Base-by-base conservation (phyloP, 495 filamentous ascomycete genomes). In the Penicillium cataractarum region DNA sequence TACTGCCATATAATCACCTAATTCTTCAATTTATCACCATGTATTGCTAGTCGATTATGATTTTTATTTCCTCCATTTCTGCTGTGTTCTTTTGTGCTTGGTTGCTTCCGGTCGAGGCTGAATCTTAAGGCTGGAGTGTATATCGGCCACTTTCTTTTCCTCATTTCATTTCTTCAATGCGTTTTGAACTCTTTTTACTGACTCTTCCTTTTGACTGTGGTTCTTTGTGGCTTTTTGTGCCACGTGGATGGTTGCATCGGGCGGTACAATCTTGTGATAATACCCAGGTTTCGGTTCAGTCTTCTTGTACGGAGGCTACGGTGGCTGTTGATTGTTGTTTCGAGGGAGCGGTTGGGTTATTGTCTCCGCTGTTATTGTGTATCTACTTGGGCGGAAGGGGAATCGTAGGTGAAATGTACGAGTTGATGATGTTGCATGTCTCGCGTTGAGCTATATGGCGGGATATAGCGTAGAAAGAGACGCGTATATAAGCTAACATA, bases 11-110 rank as follows among this genome's bases (percentile, higher is more conserved):
- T 69, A 73, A 71, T 67, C 50, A 62, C 63, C 57, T 65, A 46
- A 46, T 46, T 10, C 8, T 46, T 73, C 58, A 57, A 65, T 60
- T 72, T 70, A 74, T 63, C 68, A 69, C 61, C 46, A 71, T 81
- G 76, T 78, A 79, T 79, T 81, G 79, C 70, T 80, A 80, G 67
- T 67, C 77, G 71, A 69, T 67, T 78, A 75, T 77, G 73, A 73
- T 67, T 63, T 63, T 70, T 58, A 57, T 64, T 64, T 65, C 60
- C 65, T 64, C 12, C 66, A 48, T 54, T 71, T 68, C 65, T 60
- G 57, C 55, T 49, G 46, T 50, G 15, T 50, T 29, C 24, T 50
- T 24, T 24, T 10, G 5, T 12, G 2, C 15, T 50, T 26, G 46
- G 8, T 50, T 29, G 9, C 12, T 29, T 29, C 13, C 46, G 7